phyloP scores from a whole-genome alignment of 352 stramenopile species.

The Phytophthora tentaculata region DNA sequence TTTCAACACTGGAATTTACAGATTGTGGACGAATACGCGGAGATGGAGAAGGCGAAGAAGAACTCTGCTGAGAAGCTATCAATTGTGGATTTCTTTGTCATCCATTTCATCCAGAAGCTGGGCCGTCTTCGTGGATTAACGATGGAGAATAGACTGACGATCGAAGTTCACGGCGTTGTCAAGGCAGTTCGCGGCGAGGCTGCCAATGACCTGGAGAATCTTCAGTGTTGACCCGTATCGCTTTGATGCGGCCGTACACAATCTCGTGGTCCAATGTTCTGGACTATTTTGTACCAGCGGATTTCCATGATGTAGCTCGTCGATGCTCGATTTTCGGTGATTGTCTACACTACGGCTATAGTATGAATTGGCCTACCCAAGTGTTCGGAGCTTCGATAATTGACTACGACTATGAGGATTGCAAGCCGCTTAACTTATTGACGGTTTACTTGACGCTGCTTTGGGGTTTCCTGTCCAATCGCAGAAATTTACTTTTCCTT shows the following conservation, averaged over 20 bases:
- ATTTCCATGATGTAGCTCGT: conserved; percentile 38
- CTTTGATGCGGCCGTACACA: conserved; percentile 27
- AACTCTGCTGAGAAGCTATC: conserved; percentile 12
- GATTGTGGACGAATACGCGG: neutral
- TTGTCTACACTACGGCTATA: conserved; percentile 41
- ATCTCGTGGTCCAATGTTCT: conserved; percentile 41
- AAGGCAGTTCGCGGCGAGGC: conserved; percentile 1
- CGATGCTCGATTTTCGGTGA: conserved; percentile 27
- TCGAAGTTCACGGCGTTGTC: conserved; percentile 1
- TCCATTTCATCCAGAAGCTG: conserved; percentile 29
- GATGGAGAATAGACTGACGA: neutral
- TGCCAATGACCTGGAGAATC: conserved; percentile 2
- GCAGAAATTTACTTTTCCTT: neutral
- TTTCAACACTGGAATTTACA: conserved; percentile 1
- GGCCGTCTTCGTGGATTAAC: conserved; percentile 17
- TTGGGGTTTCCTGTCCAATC: conserved; percentile 13
- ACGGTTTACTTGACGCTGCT: conserved; percentile 10
- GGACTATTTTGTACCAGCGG: conserved; percentile 32
- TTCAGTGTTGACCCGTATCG: conserved; percentile 26
- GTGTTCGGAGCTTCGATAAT: conserved; percentile 32
- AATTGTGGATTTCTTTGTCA: conserved; percentile 32
- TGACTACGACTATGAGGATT: conserved; percentile 13
- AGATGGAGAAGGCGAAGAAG: conserved; percentile 5
- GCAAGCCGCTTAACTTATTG: conserved; percentile 6
- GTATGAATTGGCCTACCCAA: conserved; percentile 39